Evolutionary conservation across 768 basidiomycete genomes (phyloP).

Genomic region (Boletus eberwhitei): DNA sequence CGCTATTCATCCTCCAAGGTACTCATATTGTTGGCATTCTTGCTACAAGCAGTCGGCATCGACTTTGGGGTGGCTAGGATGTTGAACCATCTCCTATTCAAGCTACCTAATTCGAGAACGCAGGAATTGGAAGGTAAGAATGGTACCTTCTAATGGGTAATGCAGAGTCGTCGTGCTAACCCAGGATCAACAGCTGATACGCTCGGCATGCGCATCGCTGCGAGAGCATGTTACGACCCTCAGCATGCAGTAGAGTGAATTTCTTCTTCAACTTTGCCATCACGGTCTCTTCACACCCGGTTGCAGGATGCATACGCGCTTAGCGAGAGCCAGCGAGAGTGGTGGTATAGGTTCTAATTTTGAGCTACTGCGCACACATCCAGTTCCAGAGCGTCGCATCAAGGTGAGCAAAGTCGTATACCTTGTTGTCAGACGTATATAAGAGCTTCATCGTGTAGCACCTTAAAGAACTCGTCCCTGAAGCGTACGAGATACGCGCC

Average conservation of each 20-base stretch:
- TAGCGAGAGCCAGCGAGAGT: slow-evolving; percentile 54
- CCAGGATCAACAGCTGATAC: slow-evolving; percentile 59
- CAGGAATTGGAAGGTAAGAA: slow-evolving; percentile 75
- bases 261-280: neutral
- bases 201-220: slow-evolving; percentile 77
- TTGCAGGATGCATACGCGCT: slow-evolving; percentile 65
- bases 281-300: neutral
- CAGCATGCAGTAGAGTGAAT: slow-evolving; percentile 63
- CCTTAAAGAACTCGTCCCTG: slow-evolving; percentile 53
- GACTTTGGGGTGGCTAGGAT: slow-evolving; percentile 51
- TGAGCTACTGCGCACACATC: slow-evolving; percentile 82
- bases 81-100: slow-evolving; percentile 49
- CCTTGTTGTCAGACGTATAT: neutral
- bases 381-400: slow-evolving; percentile 66
- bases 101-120: slow-evolving; percentile 79
- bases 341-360: slow-evolving; percentile 28
- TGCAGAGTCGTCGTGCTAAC: neutral
- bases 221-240: slow-evolving; percentile 87
- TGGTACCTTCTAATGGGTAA: neutral
- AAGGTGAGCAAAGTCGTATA: slow-evolving; percentile 43
- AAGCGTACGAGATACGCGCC: slow-evolving; percentile 52
- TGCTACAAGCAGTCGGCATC: slow-evolving; percentile 50
- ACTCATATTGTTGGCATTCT: slow-evolving; percentile 36
- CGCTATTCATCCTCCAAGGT: slow-evolving; percentile 42
- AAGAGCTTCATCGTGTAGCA: slow-evolving; percentile 31